Conservation (phyloP, 345 rosid species). For the Kernera saxatilis region DNA sequence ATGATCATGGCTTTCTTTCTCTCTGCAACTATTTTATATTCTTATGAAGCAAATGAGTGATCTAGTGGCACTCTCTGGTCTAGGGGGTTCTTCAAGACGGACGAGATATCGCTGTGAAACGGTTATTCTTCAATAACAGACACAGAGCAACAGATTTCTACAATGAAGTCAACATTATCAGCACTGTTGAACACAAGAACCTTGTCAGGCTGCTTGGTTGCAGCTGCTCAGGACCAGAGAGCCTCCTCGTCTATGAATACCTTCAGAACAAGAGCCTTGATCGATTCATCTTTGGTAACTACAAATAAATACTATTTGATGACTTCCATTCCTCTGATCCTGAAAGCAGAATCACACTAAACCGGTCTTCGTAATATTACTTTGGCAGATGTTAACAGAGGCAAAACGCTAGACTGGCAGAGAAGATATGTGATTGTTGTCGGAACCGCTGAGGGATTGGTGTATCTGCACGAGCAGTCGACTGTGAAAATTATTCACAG, state of each 20-base stretch:
- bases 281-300: constrained; percentile 68
- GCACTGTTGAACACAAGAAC: constrained; percentile 84
- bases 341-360: background rate
- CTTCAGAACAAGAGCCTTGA: constrained; percentile 85
- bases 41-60: background rate
- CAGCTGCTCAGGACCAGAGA: constrained; percentile 92
- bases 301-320: background rate
- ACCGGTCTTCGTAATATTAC: background rate
- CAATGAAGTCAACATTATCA: constrained; percentile 88
- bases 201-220: constrained; percentile 88
- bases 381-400: constrained; percentile 56
- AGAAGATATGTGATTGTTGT: constrained; percentile 52
- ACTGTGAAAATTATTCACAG: constrained; percentile 72
- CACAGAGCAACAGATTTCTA: constrained; percentile 89
- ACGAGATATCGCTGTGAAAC: constrained; percentile 87
- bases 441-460: constrained; percentile 91
- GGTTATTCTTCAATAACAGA: constrained; percentile 86
- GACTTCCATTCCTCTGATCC: background rate
- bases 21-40: background rate
- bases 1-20: background rate
- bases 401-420: constrained; percentile 62
- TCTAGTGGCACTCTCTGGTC: background rate
- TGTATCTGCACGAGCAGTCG: constrained; percentile 74
- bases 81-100: constrained; percentile 89
- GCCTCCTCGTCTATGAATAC: constrained; percentile 87